Conservation (phyloP, 257 asterid species). For the Primulina tabacum region DNA sequence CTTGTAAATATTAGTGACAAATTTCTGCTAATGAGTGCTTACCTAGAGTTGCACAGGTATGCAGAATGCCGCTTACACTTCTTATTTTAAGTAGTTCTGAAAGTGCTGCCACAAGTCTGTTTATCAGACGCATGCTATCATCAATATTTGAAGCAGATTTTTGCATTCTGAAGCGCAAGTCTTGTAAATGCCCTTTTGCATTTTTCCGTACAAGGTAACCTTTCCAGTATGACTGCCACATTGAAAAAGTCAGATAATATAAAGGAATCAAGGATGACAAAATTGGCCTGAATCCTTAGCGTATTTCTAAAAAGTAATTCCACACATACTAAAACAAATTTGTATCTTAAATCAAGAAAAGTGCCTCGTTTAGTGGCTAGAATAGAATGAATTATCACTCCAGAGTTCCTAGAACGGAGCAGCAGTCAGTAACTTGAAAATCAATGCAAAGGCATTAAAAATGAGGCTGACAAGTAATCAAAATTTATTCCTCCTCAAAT, state of each 20-base stretch:
- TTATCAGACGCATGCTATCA: slow-evolving; percentile 77
- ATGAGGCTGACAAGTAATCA: too few relatives aligned
- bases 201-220: slow-evolving; percentile 82
- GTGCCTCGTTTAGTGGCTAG: background rate
- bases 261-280: slow-evolving; percentile 14
- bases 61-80: slow-evolving; percentile 82
- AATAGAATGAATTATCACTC: background rate
- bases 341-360: background rate
- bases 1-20: background rate
- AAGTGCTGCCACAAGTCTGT: slow-evolving; percentile 81
- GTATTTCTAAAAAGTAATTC: slow-evolving; percentile 1
- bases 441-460: too few relatives aligned
- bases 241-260: slow-evolving; percentile 11
- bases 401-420: too few relatives aligned
- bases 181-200: slow-evolving; percentile 56
- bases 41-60: slow-evolving; percentile 87
- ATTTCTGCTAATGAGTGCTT: slow-evolving; percentile 16
- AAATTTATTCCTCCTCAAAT: too few relatives aligned
- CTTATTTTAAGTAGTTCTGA: slow-evolving; percentile 76
- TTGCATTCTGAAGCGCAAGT: slow-evolving; percentile 74
- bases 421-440: too few relatives aligned
- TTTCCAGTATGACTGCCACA: slow-evolving; percentile 74
- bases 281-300: background rate
- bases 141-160: slow-evolving; percentile 85
- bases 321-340: background rate